Conservation (phyloP, 805 yeast species). For the Candida khao-thaluensis region DNA sequence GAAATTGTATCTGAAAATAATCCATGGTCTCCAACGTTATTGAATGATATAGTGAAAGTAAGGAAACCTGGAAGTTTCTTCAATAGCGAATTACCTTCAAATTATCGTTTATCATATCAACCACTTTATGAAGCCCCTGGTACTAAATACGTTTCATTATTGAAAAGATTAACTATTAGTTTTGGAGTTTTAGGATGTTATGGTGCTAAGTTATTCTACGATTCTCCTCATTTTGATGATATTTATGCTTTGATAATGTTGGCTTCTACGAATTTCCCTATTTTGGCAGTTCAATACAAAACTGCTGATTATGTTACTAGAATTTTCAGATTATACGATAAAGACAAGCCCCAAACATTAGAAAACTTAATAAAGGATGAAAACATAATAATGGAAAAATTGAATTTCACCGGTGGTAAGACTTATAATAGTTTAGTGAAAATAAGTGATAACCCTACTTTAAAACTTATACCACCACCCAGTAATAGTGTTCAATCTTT, state of each 20-base stretch:
- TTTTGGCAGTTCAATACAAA: conserved; percentile 47
- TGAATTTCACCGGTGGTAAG: conserved; percentile 64
- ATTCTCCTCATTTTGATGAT: conserved; percentile 53
- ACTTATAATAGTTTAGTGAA: conserved; percentile 61
- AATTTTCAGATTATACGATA: conserved; percentile 67
- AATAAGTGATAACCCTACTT: conserved; percentile 33
- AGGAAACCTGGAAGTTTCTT: conserved; percentile 41
- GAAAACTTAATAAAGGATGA: conserved; percentile 64
- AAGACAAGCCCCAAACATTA: conserved; percentile 59
- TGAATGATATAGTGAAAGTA: conserved; percentile 44
- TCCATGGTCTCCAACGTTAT: conserved; percentile 47
- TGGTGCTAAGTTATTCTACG: conserved; percentile 57
- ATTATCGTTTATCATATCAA: conserved; percentile 54
- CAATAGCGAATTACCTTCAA: conserved; percentile 48
- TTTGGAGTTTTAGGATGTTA: conserved; percentile 60
- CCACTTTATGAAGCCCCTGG: conserved; percentile 68
- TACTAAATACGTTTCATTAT: conserved; percentile 56
- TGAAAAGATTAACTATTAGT: conserved; percentile 62
- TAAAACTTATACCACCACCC: conserved; percentile 34
- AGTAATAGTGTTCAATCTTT: conserved; percentile 1
- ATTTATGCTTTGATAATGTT: conserved; percentile 46
- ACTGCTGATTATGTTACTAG: conserved; percentile 69
- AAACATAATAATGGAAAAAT: conserved; percentile 62
- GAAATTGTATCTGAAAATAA: conserved; percentile 41
- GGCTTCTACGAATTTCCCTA: conserved; percentile 55